These are phyloP conservation scores for Brassica nigra DNA, from an alignment of 345 rosid species.

Conservation along the genomic window DNA sequence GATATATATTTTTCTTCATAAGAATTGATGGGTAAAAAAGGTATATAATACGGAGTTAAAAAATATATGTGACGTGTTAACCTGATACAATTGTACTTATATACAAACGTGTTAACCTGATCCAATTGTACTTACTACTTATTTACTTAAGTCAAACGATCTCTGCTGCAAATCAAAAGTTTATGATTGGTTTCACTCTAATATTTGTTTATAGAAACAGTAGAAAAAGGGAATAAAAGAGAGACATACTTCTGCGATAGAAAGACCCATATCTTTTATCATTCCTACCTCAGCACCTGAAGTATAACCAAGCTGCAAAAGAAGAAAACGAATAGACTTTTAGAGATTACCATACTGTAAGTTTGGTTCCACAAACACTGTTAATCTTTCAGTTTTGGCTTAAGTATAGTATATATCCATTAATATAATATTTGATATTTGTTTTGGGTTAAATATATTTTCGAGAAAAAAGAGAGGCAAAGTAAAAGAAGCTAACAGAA, in stretches of 20 bases:
- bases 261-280: slow-evolving; percentile 45
- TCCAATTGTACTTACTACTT: background rate
- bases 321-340: background rate
- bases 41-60: background rate
- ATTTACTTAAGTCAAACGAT: background rate
- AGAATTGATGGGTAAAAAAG: background rate
- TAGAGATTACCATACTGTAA: background rate
- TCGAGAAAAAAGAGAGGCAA: background rate
- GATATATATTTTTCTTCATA: background rate
- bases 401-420: background rate
- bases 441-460: background rate
- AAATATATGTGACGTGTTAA: background rate
- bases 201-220: background rate
- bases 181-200: background rate
- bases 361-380: background rate
- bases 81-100: background rate
- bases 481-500: slow-evolving; percentile 20
- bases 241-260: slow-evolving; percentile 37
- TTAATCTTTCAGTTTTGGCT: background rate
- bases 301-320: slow-evolving; percentile 45
- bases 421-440: too few relatives aligned
- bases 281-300: slow-evolving; percentile 51
- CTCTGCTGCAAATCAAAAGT: background rate
- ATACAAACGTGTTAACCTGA: background rate
- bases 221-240: background rate